Conservation (phyloP, 345 rosid genomes). For the Excoecaria agallocha region DNA sequence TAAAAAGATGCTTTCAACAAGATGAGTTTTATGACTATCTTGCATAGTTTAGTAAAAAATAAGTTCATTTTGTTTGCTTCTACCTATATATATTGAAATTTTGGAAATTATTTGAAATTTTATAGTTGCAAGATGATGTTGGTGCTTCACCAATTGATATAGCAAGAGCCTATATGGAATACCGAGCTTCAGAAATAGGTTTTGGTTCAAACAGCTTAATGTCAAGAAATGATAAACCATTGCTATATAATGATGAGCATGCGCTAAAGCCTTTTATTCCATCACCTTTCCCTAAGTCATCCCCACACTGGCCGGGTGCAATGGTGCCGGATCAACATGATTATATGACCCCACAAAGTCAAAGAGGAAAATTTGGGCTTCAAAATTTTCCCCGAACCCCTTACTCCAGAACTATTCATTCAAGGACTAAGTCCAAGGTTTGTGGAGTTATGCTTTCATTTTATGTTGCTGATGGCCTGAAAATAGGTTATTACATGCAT, state of each 20-base stretch:
- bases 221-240: slow-evolving; percentile 45
- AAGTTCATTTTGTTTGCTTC: background rate
- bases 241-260: slow-evolving; percentile 31
- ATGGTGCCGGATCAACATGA: slow-evolving; percentile 51
- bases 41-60: background rate
- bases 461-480: slow-evolving; percentile 9
- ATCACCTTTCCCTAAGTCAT: slow-evolving; percentile 54
- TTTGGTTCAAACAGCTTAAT: slow-evolving; percentile 41
- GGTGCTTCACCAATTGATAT: slow-evolving; percentile 76
- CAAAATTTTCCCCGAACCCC: slow-evolving; percentile 74
- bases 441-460: slow-evolving; percentile 23
- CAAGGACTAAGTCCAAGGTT: slow-evolving; percentile 72
- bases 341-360: slow-evolving; percentile 64
- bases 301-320: slow-evolving; percentile 88
- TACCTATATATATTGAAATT: slow-evolving; percentile 3
- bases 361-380: slow-evolving; percentile 57
- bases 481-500: background rate
- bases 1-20: background rate
- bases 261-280: slow-evolving; percentile 42
- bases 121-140: slow-evolving; percentile 41
- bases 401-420: slow-evolving; percentile 62
- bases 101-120: slow-evolving; percentile 7
- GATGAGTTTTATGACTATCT: background rate
- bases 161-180: slow-evolving; percentile 81
- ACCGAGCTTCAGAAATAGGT: slow-evolving; percentile 42